phyloP scores from a whole-genome alignment of 371 early-diverging fungal species.

The Blakeslea trispora region DNA sequence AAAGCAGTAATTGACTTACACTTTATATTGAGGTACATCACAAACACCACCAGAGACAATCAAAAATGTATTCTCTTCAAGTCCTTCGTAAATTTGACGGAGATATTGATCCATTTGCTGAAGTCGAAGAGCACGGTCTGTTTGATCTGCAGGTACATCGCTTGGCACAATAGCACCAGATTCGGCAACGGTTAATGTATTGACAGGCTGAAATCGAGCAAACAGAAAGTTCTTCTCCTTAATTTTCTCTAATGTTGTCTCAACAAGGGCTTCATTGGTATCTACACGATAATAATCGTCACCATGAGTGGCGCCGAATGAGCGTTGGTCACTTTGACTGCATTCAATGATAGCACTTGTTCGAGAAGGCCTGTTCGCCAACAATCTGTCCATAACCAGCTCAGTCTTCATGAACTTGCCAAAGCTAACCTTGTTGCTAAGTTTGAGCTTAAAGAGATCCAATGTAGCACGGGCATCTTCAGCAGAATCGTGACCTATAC shows the following conservation, averaged over 20 bases:
- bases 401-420: conserved; percentile 53
- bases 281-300: conserved; percentile 29
- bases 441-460: conserved; percentile 67
- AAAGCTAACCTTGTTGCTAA: conserved; percentile 50
- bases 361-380: conserved; percentile 37
- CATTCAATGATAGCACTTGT: conserved; percentile 50
- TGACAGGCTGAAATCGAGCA: conserved; percentile 23
- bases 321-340: conserved; percentile 11
- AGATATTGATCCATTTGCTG: conserved; percentile 43
- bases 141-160: not conserved
- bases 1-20: conserved; percentile 21
- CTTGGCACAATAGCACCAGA: conserved; percentile 16
- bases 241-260: conserved; percentile 25
- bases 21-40: conserved; percentile 42
- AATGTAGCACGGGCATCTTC: conserved; percentile 79
- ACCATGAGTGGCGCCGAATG: conserved; percentile 25
- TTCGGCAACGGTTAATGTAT: not conserved
- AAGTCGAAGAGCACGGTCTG: conserved; percentile 11
- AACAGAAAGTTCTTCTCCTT: conserved; percentile 32
- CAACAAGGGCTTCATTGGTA: conserved; percentile 32
- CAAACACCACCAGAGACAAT: conserved; percentile 55
- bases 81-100: conserved; percentile 32
- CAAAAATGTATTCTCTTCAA: conserved; percentile 50
- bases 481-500: conserved; percentile 73
- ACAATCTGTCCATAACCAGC: conserved; percentile 53